phyloP scores from a whole-genome alignment of 2,329 filamentous ascomycete genomes.

The Colletotrichum siamense region DNA sequence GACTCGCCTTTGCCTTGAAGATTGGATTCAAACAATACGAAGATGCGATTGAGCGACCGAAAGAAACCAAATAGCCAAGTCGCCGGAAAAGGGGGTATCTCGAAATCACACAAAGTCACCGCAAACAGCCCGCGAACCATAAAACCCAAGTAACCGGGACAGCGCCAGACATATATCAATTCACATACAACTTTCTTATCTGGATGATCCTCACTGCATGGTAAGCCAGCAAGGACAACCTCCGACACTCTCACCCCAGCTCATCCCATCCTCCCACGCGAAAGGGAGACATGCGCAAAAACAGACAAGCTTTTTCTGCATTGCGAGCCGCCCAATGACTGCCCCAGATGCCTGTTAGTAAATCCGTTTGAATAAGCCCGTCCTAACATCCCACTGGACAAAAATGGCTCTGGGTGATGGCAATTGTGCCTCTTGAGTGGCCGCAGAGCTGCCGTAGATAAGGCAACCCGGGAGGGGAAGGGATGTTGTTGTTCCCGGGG shows the following conservation, averaged over 20 bases:
- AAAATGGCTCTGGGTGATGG: background rate
- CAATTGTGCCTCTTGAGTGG: background rate
- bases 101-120: background rate
- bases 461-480: background rate
- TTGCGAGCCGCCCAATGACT: background rate
- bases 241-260: background rate
- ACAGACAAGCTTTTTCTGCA: constrained; percentile 7
- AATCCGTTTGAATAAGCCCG: background rate
- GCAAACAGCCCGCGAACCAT: background rate
- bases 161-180: background rate
- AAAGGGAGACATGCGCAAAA: background rate
- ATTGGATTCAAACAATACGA: background rate
- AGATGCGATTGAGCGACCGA: background rate
- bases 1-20: background rate
- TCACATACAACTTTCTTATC: background rate
- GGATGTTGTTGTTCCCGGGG: background rate
- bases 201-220: background rate
- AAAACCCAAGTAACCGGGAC: background rate
- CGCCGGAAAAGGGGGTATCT: background rate
- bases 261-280: background rate
- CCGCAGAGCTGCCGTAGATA: background rate
- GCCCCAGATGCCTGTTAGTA: background rate
- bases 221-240: background rate
- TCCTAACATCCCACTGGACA: background rate
- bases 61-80: background rate